Evolutionary conservation across 257 asterid species (phyloP).

Genomic region (Paulownia fortunei): DNA sequence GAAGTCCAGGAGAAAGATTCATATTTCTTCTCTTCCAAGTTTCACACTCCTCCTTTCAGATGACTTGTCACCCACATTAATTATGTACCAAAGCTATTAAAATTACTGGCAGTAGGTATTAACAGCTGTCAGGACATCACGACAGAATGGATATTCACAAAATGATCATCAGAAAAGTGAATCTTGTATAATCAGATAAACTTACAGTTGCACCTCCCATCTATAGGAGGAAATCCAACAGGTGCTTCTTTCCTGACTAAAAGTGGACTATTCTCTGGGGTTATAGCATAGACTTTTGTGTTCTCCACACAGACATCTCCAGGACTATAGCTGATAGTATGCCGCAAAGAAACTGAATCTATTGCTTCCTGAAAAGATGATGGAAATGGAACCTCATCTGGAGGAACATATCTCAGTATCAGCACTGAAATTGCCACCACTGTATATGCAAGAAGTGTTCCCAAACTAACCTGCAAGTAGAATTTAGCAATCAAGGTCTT

Average conservation of each 20-base stretch:
- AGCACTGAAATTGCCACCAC: slow-evolving; percentile 87
- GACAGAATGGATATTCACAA: background rate
- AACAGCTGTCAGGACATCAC: too few relatives aligned
- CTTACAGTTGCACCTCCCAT: slow-evolving; percentile 57
- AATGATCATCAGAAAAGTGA: background rate
- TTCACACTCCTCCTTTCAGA: too few relatives aligned
- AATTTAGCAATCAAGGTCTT: slow-evolving; percentile 27
- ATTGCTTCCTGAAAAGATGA: slow-evolving; percentile 82
- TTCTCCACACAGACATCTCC: slow-evolving; percentile 42
- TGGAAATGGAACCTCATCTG: slow-evolving; percentile 86
- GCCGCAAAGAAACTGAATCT: slow-evolving; percentile 70
- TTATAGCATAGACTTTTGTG: slow-evolving; percentile 32
- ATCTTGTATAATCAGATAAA: slow-evolving; percentile 19
- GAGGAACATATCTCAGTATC: slow-evolving; percentile 95
- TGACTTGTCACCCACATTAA: too few relatives aligned
- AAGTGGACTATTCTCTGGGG: slow-evolving; percentile 53
- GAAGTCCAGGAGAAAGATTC: too few relatives aligned
- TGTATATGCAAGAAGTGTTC: slow-evolving; percentile 96
- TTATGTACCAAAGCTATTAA: too few relatives aligned
- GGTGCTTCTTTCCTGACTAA: slow-evolving; percentile 51
- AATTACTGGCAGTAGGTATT: too few relatives aligned
- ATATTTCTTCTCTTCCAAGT: too few relatives aligned
- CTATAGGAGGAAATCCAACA: slow-evolving; percentile 50
- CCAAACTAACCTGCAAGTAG: slow-evolving; percentile 92
- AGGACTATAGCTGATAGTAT: slow-evolving; percentile 39